Conservation (phyloP, 257 asterid genomes). For the Fraxinus cuspidata region DNA sequence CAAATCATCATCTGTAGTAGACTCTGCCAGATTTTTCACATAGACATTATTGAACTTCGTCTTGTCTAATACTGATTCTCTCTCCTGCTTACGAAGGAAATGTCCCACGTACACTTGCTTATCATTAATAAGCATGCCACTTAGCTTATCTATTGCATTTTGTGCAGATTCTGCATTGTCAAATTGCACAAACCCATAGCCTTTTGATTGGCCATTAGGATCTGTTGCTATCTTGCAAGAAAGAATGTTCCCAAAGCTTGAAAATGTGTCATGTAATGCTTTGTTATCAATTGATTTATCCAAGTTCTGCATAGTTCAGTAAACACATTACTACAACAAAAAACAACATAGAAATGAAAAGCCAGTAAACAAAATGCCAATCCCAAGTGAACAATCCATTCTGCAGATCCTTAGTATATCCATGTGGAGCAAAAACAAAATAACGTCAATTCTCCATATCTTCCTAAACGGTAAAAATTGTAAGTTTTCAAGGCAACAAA, state of each 20-base stretch:
- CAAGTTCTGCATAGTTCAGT: neutral
- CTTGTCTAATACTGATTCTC: neutral
- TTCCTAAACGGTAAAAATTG: neutral
- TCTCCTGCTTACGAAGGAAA: no score
- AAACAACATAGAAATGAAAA: neutral
- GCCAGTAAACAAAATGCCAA: neutral
- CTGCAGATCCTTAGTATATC: neutral
- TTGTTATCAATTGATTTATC: no score
- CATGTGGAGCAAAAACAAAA: neutral
- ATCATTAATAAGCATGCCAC: no score
- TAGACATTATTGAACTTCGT: constrained; percentile 7
- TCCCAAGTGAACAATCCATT: neutral
- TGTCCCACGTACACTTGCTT: no score
- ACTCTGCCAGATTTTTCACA: constrained; percentile 4
- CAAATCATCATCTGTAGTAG: constrained; percentile 12
- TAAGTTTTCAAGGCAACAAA: neutral
- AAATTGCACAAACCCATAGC: no score
- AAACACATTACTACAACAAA: neutral
- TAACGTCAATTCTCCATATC: neutral
- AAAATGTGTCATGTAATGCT: no score
- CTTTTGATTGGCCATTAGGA: no score
- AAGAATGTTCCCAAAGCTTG: no score
- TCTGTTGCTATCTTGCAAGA: no score
- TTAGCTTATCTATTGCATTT: no score
- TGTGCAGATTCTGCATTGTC: no score